These are phyloP conservation scores for Papilionanthe hybrid DNA, from an alignment of 116 monocot species.

Conservation along the genomic window DNA sequence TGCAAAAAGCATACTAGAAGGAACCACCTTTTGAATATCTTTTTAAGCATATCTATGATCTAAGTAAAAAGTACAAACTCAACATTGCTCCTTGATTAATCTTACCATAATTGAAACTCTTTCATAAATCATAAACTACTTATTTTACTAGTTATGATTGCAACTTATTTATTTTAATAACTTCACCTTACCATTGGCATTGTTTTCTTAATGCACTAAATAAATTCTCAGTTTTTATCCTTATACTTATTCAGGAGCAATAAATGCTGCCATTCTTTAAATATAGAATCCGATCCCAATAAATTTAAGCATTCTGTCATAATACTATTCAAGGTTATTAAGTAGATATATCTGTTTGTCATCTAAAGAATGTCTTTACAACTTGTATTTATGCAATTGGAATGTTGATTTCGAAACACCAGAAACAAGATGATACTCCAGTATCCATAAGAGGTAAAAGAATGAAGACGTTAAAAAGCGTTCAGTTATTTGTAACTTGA, in stretches of 20 bases:
- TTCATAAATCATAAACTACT: background rate
- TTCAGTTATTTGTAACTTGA: background rate
- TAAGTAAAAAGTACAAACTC: background rate
- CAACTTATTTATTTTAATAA: background rate
- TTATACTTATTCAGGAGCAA: background rate
- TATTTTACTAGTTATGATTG: background rate
- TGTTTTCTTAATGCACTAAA: background rate
- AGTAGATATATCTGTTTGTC: background rate
- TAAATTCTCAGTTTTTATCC: background rate
- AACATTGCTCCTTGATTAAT: background rate
- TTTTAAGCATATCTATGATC: background rate
- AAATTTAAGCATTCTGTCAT: background rate
- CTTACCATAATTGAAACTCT: background rate
- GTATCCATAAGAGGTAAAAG: background rate
- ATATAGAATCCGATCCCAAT: background rate
- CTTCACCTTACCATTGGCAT: background rate
- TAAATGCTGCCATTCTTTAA: background rate
- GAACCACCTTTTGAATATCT: too few species aligned
- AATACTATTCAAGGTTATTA: background rate
- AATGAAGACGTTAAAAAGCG: background rate
- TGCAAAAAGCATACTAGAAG: background rate
- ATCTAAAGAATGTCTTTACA: background rate
- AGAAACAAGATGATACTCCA: background rate
- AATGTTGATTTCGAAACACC: background rate
- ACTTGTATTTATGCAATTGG: background rate